Evolutionary conservation across 495 filamentous ascomycete genomes (phyloP), one percentile per base, ranked within the genome.

Genomic region (Neurospora tetrasperma): DNA sequence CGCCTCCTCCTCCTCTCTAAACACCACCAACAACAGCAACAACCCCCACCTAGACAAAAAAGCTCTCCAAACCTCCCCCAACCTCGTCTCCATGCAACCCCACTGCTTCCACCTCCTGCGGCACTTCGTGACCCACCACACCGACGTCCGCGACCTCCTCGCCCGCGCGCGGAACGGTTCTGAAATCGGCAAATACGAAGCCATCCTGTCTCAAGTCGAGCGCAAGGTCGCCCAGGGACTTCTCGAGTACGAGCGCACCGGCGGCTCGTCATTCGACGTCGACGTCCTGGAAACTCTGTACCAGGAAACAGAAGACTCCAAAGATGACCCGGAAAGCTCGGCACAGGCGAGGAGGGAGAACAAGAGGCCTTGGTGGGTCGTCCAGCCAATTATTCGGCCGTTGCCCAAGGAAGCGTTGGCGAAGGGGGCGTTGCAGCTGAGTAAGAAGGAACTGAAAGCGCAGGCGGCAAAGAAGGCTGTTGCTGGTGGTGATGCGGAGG

Each of bases 91-190:
- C 41, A 92, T 99, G 85, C 95, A 97, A 79, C 87, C 92, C 4
- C 96, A 99, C 81, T 87, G 97, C 43, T 99, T 99, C 85, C 91
- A 97, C 78, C 86, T 99, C 35, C 89, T 97, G 10, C 89, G 95
- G 5, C 87, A 94, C 4, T 88, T 98, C 69, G 88, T 98, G 46
- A 82, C 89, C 0, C 86, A 82, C 42, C 92, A 97, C 79, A 91
- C 90, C 39, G 85, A 94, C 76, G 89, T 99, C 62, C 89, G 96
- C 5, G 91, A 97, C 80, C 86, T 90, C 2, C 87, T 99, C 7
- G 95, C 92, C 5, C 83, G 81, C 43, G 87, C 87, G 11, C 80
- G 85, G 14, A 84, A 87, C 1, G 90, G 91, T 44, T 27, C 54
- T 0, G 90, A 97, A 71, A 89, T 90, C 18, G 78, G 74, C 0